phyloP scores from a whole-genome alignment of 129 eudicot species.

The Deinandra increscens region DNA sequence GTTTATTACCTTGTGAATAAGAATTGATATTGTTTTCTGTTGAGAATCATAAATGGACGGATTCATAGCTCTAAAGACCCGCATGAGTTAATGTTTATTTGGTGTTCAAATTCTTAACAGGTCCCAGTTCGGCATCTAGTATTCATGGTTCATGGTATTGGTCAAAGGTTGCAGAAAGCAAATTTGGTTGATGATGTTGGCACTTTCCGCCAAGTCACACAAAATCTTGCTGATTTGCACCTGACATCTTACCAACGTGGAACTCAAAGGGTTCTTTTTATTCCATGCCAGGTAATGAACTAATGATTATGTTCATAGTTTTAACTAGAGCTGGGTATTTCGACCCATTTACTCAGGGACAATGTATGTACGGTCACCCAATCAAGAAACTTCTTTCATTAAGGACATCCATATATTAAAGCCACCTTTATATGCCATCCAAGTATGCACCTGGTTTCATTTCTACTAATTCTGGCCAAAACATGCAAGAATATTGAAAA shows the following conservation, averaged over 20 bases:
- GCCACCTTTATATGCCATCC: not conserved
- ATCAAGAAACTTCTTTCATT: not conserved
- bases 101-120: constrained; percentile 41
- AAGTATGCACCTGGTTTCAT: not conserved
- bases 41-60: not conserved
- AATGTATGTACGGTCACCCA: not conserved
- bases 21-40: not conserved
- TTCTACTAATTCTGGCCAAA: no score
- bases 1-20: not conserved
- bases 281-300: constrained; percentile 84
- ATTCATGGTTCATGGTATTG: constrained; percentile 99
- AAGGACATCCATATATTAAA: not conserved
- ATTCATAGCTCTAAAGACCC: constrained; percentile 1
- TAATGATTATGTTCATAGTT: not conserved
- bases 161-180: constrained; percentile 95
- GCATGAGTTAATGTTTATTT: constrained; percentile 5
- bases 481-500: no score
- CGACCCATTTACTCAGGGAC: not conserved
- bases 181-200: constrained; percentile 91
- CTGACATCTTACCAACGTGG: constrained; percentile 79
- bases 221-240: constrained; percentile 76
- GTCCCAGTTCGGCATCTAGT: constrained; percentile 95
- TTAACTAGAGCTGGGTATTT: not conserved
- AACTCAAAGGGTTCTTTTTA: constrained; percentile 80
- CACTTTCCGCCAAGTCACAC: constrained; percentile 72